A percentile compares a stretch with the other conserved stretches of the same genome.
phyloP scores from a whole-genome alignment of 129 eudicot genomes.

The Saussurea involucrata region DNA sequence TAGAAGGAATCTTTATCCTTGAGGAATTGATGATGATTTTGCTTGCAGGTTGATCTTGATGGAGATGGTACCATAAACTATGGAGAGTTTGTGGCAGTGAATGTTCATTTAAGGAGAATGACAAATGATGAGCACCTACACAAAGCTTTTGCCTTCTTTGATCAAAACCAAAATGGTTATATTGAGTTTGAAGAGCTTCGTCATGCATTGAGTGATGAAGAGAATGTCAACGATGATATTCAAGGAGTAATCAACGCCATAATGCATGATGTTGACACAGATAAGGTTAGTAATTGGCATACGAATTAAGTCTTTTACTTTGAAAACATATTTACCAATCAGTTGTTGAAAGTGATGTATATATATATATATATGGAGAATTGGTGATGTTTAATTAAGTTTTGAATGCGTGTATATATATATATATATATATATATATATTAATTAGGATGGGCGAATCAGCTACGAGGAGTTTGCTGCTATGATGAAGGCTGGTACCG shows the following conservation, averaged over 20 bases:
- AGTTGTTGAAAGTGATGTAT: not conserved
- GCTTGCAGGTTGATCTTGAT: slow-evolving; percentile 66
- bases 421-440: too few species aligned
- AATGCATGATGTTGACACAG: slow-evolving; percentile 80
- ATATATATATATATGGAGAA: not conserved
- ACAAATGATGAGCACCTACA: slow-evolving; percentile 80
- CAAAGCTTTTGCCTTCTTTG: slow-evolving; percentile 76
- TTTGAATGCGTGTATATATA: slow-evolving; percentile 6
- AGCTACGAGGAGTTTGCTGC: slow-evolving; percentile 79
- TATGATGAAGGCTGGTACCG: slow-evolving; percentile 92
- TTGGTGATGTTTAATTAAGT: not conserved
- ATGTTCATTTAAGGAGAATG: slow-evolving; percentile 68
- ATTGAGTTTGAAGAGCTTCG: slow-evolving; percentile 76
- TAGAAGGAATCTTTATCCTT: not conserved
- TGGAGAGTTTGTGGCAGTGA: slow-evolving; percentile 67
- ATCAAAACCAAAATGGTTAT: slow-evolving; percentile 59
- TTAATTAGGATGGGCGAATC: slow-evolving; percentile 74
- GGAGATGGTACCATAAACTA: slow-evolving; percentile 68
- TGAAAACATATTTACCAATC: not conserved
- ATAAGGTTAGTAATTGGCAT: slow-evolving; percentile 58
- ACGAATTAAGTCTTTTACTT: not conserved
- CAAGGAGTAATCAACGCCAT: slow-evolving; percentile 67
- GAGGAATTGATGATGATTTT: slow-evolving; percentile 3
- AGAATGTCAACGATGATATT: slow-evolving; percentile 32
- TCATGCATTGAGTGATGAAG: slow-evolving; percentile 63